Percentiles rank a stretch among this genome's conserved stretches.
These are phyloP conservation scores for Cyclostephanos invisitatus DNA, from an alignment of 108 stramenopile species.

Conservation along the genomic window DNA sequence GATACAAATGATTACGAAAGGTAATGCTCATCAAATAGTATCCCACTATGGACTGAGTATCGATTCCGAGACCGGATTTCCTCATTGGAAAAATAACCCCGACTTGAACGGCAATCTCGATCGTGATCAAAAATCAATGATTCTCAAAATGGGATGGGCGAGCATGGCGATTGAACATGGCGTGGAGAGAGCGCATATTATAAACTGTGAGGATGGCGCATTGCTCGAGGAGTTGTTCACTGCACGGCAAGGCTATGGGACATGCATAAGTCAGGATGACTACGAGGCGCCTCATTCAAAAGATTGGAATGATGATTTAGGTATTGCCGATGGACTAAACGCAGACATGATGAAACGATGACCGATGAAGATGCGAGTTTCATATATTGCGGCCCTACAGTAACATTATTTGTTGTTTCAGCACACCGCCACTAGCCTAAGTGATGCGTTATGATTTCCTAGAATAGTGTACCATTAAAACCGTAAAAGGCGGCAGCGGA, in stretches of 20 bases:
- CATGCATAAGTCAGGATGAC: constrained; percentile 63
- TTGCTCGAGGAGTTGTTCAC: constrained; percentile 67
- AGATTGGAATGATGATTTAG: constrained; percentile 52
- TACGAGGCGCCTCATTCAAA: constrained; percentile 46
- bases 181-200: constrained; percentile 67
- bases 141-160: constrained; percentile 69
- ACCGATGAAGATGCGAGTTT: too few relatives aligned
- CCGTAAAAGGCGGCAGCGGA: too few relatives aligned
- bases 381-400: too few relatives aligned
- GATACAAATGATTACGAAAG: constrained; percentile 51
- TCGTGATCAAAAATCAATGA: constrained; percentile 34
- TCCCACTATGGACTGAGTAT: constrained; percentile 40
- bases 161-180: constrained; percentile 57
- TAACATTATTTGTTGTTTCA: neutral
- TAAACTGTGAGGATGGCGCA: constrained; percentile 62
- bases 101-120: constrained; percentile 5
- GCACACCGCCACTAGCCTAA: neutral
- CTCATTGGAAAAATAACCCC: constrained; percentile 25
- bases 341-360: constrained; percentile 24
- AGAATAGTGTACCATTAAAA: too few relatives aligned
- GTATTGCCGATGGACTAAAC: constrained; percentile 21
- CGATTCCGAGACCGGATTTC: constrained; percentile 43
- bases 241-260: constrained; percentile 56
- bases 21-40: constrained; percentile 37
- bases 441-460: too few relatives aligned